These are phyloP conservation scores for Acanthamoeba sp. DNA, from an alignment of 208 protist genomes.

Conservation along the genomic window DNA sequence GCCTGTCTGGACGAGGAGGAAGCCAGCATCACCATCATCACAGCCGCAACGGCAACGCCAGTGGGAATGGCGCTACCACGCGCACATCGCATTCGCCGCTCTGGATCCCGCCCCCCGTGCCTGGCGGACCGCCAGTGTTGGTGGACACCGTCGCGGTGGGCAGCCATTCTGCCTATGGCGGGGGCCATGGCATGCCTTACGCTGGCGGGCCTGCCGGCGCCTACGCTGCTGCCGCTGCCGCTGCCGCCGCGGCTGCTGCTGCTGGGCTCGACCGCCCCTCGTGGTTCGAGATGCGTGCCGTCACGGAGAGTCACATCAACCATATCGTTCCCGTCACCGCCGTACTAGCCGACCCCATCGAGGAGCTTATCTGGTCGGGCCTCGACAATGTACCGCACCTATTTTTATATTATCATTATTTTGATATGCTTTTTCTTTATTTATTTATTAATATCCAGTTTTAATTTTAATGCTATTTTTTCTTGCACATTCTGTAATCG, in stretches of 20 bases:
- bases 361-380: conserved; percentile 64
- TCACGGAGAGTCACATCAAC: conserved; percentile 50
- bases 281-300: conserved; percentile 57
- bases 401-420: not conserved
- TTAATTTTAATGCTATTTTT: not conserved
- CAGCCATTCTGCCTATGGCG: not conserved
- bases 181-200: not conserved
- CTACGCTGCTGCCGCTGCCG: not conserved
- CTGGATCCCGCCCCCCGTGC: conserved; percentile 50
- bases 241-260: not conserved
- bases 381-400: conserved; percentile 35
- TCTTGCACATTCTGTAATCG: not conserved
- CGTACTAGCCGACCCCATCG: conserved; percentile 9
- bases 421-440: not conserved
- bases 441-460: not conserved
- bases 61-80: not conserved
- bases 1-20: not conserved
- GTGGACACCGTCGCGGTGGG: conserved; percentile 4
- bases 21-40: not conserved
- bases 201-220: conserved; percentile 1
- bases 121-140: conserved; percentile 4
- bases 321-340: conserved; percentile 50
- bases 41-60: not conserved
- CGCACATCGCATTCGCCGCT: conserved; percentile 37
- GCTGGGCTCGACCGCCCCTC: conserved; percentile 7